Percentiles rank a stretch among this genome's conserved stretches.
These are phyloP conservation scores for Corrigiola litoralis DNA, from an alignment of 179 eudicot species.

Conservation along the genomic window DNA sequence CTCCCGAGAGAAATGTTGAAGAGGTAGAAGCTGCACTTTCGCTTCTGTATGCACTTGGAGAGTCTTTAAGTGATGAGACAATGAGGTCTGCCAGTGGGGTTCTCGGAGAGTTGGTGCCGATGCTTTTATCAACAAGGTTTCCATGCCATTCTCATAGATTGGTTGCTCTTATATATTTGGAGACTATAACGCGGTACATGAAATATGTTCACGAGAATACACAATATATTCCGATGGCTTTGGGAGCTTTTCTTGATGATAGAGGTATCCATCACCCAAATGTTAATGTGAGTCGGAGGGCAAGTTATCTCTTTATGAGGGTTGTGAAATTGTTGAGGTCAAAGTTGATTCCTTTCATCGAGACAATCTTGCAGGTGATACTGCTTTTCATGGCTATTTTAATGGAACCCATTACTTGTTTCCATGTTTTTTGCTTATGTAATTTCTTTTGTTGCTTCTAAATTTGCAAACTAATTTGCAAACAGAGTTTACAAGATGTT, in stretches of 20 bases:
- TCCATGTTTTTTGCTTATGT: conserved; percentile 8
- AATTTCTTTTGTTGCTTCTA: background rate
- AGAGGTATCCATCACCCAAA: conserved; percentile 94
- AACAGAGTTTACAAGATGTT: conserved; percentile 88
- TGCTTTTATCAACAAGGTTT: conserved; percentile 79
- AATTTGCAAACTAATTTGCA: conserved; percentile 20
- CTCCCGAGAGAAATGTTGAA: conserved; percentile 75
- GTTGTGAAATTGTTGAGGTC: conserved; percentile 80
- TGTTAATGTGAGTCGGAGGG: conserved; percentile 77
- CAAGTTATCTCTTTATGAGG: conserved; percentile 95
- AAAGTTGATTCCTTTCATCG: conserved; percentile 85
- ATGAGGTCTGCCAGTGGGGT: conserved; percentile 66
- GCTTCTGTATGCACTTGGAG: conserved; percentile 85
- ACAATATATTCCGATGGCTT: conserved; percentile 62
- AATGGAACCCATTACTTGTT: background rate
- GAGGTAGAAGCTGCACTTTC: conserved; percentile 96
- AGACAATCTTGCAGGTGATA: conserved; percentile 85
- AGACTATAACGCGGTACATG: conserved; percentile 77
- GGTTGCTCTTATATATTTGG: conserved; percentile 90
- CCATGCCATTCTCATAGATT: conserved; percentile 88
- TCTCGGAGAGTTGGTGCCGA: conserved; percentile 72
- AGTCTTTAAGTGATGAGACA: conserved; percentile 76
- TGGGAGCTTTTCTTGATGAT: conserved; percentile 87
- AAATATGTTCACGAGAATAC: conserved; percentile 78
- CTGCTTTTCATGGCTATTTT: conserved; percentile 1